Conservation (phyloP, 2,329 filamentous ascomycete species). For the Lachnellula willkommii region DNA sequence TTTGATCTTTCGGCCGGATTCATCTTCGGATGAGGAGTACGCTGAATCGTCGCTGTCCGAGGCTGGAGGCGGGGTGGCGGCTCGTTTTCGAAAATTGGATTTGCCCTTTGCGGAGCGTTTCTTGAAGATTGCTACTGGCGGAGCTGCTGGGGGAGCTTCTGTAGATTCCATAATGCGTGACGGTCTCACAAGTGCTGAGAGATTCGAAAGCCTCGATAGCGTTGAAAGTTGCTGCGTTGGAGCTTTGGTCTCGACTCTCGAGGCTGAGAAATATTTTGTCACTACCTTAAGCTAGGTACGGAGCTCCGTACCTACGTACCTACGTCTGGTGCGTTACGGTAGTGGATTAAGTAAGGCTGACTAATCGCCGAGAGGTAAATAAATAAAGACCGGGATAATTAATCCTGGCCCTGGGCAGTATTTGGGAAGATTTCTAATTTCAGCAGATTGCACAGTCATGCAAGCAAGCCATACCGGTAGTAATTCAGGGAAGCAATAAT, state of each 20-base stretch:
- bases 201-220: neutral
- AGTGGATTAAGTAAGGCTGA: too few species aligned
- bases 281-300: too few species aligned
- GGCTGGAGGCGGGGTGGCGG: slow-evolving; percentile 69
- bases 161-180: slow-evolving; percentile 1
- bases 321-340: too few species aligned
- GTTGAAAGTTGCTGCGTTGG: neutral
- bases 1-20: slow-evolving; percentile 72
- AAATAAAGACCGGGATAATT: too few species aligned
- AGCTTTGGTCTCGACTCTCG: too few species aligned
- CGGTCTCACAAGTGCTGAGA: neutral
- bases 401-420: too few species aligned
- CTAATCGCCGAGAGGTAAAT: too few species aligned
- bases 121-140: slow-evolving; percentile 67
- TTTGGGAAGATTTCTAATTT: too few species aligned
- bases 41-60: slow-evolving; percentile 55
- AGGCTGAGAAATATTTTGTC: too few species aligned
- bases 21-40: slow-evolving; percentile 71
- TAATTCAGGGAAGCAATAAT: neutral
- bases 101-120: slow-evolving; percentile 75
- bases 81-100: slow-evolving; percentile 72
- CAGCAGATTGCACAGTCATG: neutral
- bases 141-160: neutral
- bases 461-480: neutral
- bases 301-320: too few species aligned